These are phyloP conservation scores for Exserohilum rostratum DNA, from an alignment of 2,329 filamentous ascomycete genomes.

Conservation along the genomic window DNA sequence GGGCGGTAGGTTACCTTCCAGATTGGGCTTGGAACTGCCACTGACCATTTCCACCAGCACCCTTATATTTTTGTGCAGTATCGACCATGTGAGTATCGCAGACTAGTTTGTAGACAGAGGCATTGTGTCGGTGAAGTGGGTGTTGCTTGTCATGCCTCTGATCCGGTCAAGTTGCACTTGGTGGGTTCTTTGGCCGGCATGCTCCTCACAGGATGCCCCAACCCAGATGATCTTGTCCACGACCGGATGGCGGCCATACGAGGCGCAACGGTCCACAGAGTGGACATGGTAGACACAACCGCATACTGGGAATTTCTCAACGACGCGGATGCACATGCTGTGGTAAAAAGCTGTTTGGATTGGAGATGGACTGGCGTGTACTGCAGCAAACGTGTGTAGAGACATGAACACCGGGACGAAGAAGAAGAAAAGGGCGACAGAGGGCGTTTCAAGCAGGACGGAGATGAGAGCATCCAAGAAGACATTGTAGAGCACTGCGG, in stretches of 20 bases:
- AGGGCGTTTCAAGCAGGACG: background rate
- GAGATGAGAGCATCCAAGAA: background rate
- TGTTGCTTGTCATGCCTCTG: background rate
- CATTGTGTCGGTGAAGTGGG: background rate
- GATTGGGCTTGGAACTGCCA: too few species aligned
- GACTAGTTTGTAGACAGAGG: background rate
- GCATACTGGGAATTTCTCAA: conserved; percentile 47
- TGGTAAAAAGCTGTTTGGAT: background rate
- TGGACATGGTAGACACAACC: conserved; percentile 47
- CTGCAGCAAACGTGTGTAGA: background rate
- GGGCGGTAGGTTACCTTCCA: too few species aligned
- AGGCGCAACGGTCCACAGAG: conserved; percentile 44
- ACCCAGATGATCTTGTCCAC: conserved; percentile 41
- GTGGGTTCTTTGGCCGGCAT: conserved; percentile 8
- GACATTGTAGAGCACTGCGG: background rate
- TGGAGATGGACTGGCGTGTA: background rate
- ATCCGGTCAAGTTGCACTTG: background rate
- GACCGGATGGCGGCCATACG: conserved; percentile 39
- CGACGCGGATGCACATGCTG: conserved; percentile 45
- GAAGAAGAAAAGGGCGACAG: background rate
- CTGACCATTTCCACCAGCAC: too few species aligned
- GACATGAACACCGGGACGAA: background rate
- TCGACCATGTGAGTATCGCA: background rate
- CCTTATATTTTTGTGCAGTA: background rate
- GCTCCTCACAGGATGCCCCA: conserved; percentile 34